Evolutionary conservation across 305 asterid genomes (phyloP).

Genomic region (Vinca major): DNA sequence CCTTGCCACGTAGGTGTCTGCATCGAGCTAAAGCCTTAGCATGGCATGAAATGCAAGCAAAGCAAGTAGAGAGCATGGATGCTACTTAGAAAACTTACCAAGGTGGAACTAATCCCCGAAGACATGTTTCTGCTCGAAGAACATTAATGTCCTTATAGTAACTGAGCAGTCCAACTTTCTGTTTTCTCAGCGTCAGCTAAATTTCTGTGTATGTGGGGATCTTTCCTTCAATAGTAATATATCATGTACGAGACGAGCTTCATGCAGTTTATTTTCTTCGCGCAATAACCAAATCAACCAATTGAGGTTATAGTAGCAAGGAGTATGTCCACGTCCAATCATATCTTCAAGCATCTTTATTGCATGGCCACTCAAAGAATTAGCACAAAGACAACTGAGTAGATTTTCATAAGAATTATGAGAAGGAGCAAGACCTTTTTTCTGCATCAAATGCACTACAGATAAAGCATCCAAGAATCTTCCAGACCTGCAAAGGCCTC

Average conservation of each 20-base stretch:
- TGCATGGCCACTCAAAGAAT: constrained; percentile 7
- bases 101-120: not conserved
- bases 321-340: constrained; percentile 13
- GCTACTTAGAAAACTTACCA: not conserved
- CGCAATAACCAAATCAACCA: constrained; percentile 4
- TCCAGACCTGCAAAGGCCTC: constrained; percentile 41
- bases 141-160: not conserved
- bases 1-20: no score
- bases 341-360: constrained; percentile 13
- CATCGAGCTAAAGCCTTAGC: no score
- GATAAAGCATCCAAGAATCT: constrained; percentile 44
- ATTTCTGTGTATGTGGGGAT: not conserved
- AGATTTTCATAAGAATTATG: constrained; percentile 38
- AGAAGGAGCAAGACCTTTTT: constrained; percentile 47
- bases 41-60: not conserved
- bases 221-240: constrained; percentile 2
- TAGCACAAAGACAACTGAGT: constrained; percentile 34
- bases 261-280: constrained; percentile 7
- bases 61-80: not conserved
- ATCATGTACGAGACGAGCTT: constrained; percentile 4
- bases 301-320: constrained; percentile 12
- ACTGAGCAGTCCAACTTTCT: not conserved
- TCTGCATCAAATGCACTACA: constrained; percentile 36
- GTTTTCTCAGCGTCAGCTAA: not conserved
- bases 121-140: not conserved